Conservation (phyloP, 2,329 filamentous ascomycete genomes). For the Hypoxylon sp. region DNA sequence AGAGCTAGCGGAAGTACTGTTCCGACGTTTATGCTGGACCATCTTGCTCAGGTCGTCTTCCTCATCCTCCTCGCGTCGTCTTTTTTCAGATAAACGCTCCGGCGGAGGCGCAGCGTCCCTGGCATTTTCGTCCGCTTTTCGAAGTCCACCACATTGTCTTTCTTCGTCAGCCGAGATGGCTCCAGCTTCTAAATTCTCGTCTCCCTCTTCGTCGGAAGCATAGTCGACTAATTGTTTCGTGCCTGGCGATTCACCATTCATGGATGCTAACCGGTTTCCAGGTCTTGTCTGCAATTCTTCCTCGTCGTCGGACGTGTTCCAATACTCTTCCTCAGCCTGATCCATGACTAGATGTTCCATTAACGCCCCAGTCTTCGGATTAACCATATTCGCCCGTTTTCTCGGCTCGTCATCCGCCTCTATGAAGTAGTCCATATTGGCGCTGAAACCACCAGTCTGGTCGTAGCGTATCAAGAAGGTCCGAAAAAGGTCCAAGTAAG, state of each 20-base stretch:
- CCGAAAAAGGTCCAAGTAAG: slow-evolving; percentile 87
- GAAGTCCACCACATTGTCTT: slow-evolving; percentile 48
- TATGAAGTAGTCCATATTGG: slow-evolving; percentile 76
- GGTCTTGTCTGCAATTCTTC: slow-evolving; percentile 68
- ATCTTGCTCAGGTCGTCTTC: slow-evolving; percentile 92
- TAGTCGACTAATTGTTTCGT: slow-evolving; percentile 89
- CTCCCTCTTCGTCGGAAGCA: slow-evolving; percentile 87
- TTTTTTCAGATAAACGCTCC: slow-evolving; percentile 88
- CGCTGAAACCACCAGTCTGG: slow-evolving; percentile 76
- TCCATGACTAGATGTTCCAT: slow-evolving; percentile 82
- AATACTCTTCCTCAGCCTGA: slow-evolving; percentile 90
- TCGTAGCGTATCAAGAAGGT: slow-evolving; percentile 83
- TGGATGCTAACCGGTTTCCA: slow-evolving; percentile 53
- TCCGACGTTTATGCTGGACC: slow-evolving; percentile 73
- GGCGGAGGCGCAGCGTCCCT: slow-evolving; percentile 69
- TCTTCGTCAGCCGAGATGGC: slow-evolving; percentile 51
- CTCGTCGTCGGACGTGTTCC: slow-evolving; percentile 88
- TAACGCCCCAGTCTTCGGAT: slow-evolving; percentile 68
- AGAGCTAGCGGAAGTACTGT: slow-evolving; percentile 65
- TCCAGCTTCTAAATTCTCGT: slow-evolving; percentile 70
- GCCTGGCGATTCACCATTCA: slow-evolving; percentile 73
- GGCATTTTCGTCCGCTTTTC: slow-evolving; percentile 53
- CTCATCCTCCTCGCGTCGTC: slow-evolving; percentile 91
- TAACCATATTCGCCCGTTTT: slow-evolving; percentile 56
- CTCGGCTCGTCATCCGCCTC: slow-evolving; percentile 73